Conservation (phyloP, 495 filamentous ascomycete genomes). For the Endocarpon pusillum region DNA sequence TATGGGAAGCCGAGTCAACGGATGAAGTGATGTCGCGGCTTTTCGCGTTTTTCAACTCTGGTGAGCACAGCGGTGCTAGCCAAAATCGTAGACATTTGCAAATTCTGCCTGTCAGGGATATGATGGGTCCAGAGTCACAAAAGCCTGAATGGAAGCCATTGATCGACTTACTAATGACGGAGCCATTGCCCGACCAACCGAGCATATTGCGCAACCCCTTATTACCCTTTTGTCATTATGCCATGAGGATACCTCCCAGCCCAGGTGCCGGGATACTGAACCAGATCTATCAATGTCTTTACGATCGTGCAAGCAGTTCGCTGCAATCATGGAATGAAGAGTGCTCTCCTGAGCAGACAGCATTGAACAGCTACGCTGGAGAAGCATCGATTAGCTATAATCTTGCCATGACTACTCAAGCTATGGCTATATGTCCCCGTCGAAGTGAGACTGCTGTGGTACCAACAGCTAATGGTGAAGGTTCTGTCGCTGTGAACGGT, state of each 20-base stretch:
- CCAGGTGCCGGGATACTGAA: constrained; percentile 25
- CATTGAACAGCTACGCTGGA: constrained; percentile 15
- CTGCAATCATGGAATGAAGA: constrained; percentile 10
- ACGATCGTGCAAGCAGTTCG: constrained; percentile 30
- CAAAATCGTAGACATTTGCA: constrained; percentile 71
- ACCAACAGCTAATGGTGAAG: constrained; percentile 26
- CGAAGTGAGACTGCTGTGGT: constrained; percentile 24
- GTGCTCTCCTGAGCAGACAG: not conserved
- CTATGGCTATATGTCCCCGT: constrained; percentile 55
- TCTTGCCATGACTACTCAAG: constrained; percentile 49
- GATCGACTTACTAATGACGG: constrained; percentile 25
- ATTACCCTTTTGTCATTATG: constrained; percentile 38
- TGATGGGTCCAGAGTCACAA: constrained; percentile 34
- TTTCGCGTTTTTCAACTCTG: constrained; percentile 76
- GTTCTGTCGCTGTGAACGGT: constrained; percentile 52
- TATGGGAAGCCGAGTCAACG: constrained; percentile 29
- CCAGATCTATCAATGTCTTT: constrained; percentile 33
- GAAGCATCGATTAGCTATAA: constrained; percentile 59
- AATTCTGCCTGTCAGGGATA: constrained; percentile 52
- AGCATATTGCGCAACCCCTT: constrained; percentile 8
- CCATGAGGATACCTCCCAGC: constrained; percentile 22
- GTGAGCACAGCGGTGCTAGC: constrained; percentile 56
- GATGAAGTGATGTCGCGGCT: constrained; percentile 17
- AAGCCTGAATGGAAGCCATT: constrained; percentile 31
- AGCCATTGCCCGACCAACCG: not conserved